Base-by-base conservation (phyloP, 208 protist species). In the Leishmania aethiopica region DNA sequence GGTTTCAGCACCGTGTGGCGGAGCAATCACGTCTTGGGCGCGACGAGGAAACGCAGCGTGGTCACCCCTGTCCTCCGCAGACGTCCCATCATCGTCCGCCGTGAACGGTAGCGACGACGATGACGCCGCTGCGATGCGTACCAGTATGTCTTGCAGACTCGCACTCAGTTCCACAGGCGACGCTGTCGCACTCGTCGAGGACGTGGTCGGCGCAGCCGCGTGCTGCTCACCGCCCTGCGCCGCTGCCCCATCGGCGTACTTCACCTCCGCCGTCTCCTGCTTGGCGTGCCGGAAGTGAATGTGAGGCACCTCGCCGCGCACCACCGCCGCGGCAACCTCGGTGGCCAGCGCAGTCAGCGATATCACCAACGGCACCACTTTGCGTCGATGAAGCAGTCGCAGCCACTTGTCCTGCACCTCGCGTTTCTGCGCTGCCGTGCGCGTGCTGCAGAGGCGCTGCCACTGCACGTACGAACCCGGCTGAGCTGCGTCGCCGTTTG, bases 341-440 rank as follows among this genome's bases (percentile, higher is more conserved):
- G 87, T 76, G 1, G 88, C 90, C 32, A 95, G 66, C 10, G 80
- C 83, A 28, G 69, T 76, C 40, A 96, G 74, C 1, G 88, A 90
- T 67, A 95, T 51, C 11, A 93, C 71, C 10, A 77, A 74, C 0
- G 94, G 93, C 25, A 97, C 82, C 35, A 96, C 78, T 47, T 89
- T 81, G 5, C 92, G 94, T 40, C 79, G 86, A 75, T 91, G 78
- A 80, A 97, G 92, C 19, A 89, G 83, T 62, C 93, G 93, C 40
- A 92, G 64, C 93, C 94, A 97, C 51, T 85, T 70, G 15, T 74
- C 75, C 51, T 90, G 75, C 67, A 97, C 86, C 75, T 88, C 85
- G 13, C 66, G 67, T 13, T 75, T 75, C 84, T 94, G 90, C 42
- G 40, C 82, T 11, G 74, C 73, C 2, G 76, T 64, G 8, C 84